Percentiles rank a stretch among this genome's conserved stretches.
These are phyloP conservation scores for Plectranthus barbatus DNA, from an alignment of 257 asterid genomes.

Conservation along the genomic window DNA sequence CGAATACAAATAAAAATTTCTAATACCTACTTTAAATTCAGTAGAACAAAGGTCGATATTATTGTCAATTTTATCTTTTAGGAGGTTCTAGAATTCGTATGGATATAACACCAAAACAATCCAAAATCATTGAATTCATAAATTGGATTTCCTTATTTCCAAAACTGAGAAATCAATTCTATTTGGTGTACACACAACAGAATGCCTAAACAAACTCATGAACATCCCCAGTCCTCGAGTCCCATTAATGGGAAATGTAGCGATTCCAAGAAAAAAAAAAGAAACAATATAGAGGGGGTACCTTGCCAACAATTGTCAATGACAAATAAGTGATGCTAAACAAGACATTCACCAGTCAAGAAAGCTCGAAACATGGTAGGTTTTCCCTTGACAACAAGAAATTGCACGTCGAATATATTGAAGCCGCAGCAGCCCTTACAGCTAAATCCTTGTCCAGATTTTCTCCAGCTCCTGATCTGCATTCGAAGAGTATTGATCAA, in stretches of 20 bases:
- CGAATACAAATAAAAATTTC: no score
- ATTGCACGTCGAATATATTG: conserved; percentile 90
- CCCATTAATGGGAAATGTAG: neutral
- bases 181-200: no score
- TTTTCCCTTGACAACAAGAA: conserved; percentile 53
- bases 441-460: conserved; percentile 48
- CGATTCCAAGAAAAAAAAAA: neutral
- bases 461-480: conserved; percentile 44
- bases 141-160: no score
- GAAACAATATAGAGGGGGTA: neutral
- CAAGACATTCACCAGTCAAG: neutral
- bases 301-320: neutral
- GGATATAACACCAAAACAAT: no score
- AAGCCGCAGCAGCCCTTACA: conserved; percentile 84
- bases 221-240: neutral
- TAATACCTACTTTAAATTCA: no score
- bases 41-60: no score
- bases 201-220: neutral
- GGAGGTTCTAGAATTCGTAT: no score
- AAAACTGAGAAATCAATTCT: no score
- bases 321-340: neutral
- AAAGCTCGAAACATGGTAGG: conserved; percentile 30
- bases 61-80: no score
- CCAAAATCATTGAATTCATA: no score
- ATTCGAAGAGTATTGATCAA: neutral